phyloP scores from a whole-genome alignment of 75 land plant genomes.

The Picea sitchensis region DNA sequence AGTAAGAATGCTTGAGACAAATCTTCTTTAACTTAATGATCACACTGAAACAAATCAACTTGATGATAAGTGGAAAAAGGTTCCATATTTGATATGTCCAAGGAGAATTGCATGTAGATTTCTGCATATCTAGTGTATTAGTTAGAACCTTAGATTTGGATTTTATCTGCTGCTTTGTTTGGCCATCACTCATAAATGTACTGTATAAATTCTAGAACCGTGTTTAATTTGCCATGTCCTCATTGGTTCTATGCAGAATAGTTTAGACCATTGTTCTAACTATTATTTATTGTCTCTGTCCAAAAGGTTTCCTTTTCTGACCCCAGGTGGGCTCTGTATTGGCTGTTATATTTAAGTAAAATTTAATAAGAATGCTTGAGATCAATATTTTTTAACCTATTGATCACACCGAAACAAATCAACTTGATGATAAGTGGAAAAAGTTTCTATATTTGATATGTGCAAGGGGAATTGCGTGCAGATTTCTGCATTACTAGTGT shows the following conservation, averaged over 20 bases:
- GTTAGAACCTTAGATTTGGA: constrained; percentile 36
- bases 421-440: background rate
- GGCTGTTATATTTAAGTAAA: no score
- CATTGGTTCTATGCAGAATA: background rate
- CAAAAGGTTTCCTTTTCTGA: background rate
- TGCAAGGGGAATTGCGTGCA: background rate
- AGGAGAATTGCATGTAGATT: background rate
- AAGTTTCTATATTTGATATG: background rate
- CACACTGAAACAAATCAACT: constrained; percentile 2
- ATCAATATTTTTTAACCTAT: no score
- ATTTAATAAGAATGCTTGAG: no score
- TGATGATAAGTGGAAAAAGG: background rate
- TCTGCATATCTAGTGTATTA: background rate
- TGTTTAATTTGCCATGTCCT: background rate
- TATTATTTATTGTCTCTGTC: background rate
- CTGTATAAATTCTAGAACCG: background rate
- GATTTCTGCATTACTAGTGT: background rate
- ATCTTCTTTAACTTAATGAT: no score
- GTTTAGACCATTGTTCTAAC: background rate
- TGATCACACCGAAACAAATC: background rate
- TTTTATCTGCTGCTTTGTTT: constrained; percentile 84
- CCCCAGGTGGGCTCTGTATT: background rate
- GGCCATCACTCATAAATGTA: constrained; percentile 91
- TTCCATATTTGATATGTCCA: background rate
- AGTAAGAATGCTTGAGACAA: no score